A percentile compares a stretch with the other conserved stretches of the same genome.
These are phyloP conservation scores for Aspergillus coremiiformis DNA, from an alignment of 495 filamentous ascomycete species.

Conservation along the genomic window DNA sequence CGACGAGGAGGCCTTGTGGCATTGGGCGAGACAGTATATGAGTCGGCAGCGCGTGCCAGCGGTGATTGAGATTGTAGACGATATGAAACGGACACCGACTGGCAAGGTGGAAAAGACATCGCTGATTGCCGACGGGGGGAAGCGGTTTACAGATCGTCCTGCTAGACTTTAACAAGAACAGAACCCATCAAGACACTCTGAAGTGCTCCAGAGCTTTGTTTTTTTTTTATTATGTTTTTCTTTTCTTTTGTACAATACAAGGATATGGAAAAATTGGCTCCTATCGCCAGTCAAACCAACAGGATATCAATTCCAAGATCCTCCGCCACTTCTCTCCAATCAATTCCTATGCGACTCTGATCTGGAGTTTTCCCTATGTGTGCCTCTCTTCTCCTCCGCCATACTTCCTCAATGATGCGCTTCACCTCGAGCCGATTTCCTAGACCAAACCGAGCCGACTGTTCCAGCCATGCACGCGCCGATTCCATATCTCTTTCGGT, in stretches of 20 bases:
- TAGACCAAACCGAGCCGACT: constrained; percentile 7
- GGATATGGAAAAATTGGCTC: neutral
- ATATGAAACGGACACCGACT: neutral
- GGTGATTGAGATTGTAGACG: neutral
- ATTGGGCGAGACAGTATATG: neutral
- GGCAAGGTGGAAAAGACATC: neutral
- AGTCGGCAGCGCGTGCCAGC: neutral
- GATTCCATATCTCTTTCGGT: constrained; percentile 5
- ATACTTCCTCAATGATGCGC: constrained; percentile 12
- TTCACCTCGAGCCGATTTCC: constrained; percentile 9
- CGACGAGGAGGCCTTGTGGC: neutral
- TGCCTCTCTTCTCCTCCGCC: constrained; percentile 5
- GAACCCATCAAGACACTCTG: no score
- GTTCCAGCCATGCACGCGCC: constrained; percentile 5
- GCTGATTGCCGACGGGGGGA: neutral
- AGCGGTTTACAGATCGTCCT: neutral
- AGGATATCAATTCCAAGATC: constrained; percentile 15
- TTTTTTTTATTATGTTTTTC: no score
- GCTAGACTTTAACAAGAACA: neutral
- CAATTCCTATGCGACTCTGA: constrained; percentile 8
- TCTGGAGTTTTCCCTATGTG: neutral
- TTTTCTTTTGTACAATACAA: no score
- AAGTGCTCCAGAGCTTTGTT: no score
- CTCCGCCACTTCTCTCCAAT: constrained; percentile 14
- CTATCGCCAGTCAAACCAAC: neutral